These are phyloP conservation scores for Diphasiastrum complanatum DNA, from an alignment of 83 land plant genomes.

Conservation along the genomic window DNA sequence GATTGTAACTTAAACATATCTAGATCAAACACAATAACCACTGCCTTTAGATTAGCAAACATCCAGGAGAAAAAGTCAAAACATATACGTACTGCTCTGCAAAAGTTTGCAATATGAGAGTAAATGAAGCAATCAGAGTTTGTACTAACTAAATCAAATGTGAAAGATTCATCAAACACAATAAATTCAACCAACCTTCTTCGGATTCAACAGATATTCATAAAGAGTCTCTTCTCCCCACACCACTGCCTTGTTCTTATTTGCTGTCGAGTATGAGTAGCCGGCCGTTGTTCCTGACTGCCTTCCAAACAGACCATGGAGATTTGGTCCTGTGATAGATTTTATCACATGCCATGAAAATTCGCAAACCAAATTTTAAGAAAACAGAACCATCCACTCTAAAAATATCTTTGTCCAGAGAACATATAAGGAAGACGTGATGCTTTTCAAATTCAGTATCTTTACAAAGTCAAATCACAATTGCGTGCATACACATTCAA, in stretches of 20 bases:
- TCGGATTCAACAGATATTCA: slow-evolving; percentile 76
- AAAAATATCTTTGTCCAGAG: background rate
- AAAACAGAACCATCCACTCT: background rate
- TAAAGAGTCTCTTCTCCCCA: slow-evolving; percentile 67
- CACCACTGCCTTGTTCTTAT: slow-evolving; percentile 66
- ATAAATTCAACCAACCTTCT: slow-evolving; percentile 45
- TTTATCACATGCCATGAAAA: too few relatives aligned
- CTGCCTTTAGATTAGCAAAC: too few relatives aligned
- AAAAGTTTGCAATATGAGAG: too few relatives aligned
- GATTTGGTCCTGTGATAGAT: slow-evolving; percentile 50
- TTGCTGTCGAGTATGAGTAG: slow-evolving; percentile 69
- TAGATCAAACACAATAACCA: too few relatives aligned
- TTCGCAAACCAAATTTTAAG: background rate
- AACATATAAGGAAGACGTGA: too few relatives aligned
- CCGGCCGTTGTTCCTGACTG: slow-evolving; percentile 69
- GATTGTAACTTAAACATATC: too few relatives aligned
- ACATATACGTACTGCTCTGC: too few relatives aligned
- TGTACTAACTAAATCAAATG: background rate
- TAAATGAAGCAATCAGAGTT: too few relatives aligned
- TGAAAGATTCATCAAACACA: background rate
- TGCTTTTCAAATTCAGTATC: too few relatives aligned
- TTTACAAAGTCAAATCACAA: background rate
- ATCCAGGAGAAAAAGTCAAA: too few relatives aligned
- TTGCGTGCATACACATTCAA: background rate
- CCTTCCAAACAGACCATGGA: slow-evolving; percentile 67